Evolutionary conservation across 768 basidiomycete species (phyloP).

Genomic region (Russula vinacea): DNA sequence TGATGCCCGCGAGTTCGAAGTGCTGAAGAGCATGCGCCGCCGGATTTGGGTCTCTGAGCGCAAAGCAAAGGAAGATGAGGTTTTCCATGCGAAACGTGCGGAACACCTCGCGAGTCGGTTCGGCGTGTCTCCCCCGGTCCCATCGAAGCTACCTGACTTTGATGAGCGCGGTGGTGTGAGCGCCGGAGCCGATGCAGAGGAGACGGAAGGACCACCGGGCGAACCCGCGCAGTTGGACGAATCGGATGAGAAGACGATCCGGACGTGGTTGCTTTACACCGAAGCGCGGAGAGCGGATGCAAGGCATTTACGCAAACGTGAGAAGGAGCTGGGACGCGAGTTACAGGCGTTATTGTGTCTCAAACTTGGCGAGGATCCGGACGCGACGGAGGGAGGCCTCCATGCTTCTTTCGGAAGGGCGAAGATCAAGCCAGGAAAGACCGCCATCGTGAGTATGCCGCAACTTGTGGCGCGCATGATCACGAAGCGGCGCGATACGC

Average conservation of each 20-base stretch:
- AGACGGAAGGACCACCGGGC: constrained; percentile 41
- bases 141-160: constrained; percentile 30
- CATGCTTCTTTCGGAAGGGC: constrained; percentile 1
- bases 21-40: constrained; percentile 26
- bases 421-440: constrained; percentile 17
- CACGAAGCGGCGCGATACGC: constrained; percentile 43
- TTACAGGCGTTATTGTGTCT: constrained; percentile 53
- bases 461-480: constrained; percentile 50
- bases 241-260: constrained; percentile 27
- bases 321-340: constrained; percentile 56
- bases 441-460: constrained; percentile 35
- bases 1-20: constrained; percentile 22
- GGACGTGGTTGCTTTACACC: constrained; percentile 36
- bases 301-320: constrained; percentile 45
- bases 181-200: constrained; percentile 33
- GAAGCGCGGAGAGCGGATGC: constrained; percentile 41
- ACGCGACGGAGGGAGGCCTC: constrained; percentile 30
- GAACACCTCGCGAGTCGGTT: constrained; percentile 25
- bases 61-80: constrained; percentile 28
- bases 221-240: constrained; percentile 35
- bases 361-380: constrained; percentile 43
- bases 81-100: constrained; percentile 22
- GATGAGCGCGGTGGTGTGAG: constrained; percentile 34
- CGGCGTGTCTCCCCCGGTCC: constrained; percentile 27
- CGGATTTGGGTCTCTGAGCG: constrained; percentile 28